Evolutionary conservation across 2,329 filamentous ascomycete genomes (phyloP).

Genomic region (Boeremia lycopersici): DNA sequence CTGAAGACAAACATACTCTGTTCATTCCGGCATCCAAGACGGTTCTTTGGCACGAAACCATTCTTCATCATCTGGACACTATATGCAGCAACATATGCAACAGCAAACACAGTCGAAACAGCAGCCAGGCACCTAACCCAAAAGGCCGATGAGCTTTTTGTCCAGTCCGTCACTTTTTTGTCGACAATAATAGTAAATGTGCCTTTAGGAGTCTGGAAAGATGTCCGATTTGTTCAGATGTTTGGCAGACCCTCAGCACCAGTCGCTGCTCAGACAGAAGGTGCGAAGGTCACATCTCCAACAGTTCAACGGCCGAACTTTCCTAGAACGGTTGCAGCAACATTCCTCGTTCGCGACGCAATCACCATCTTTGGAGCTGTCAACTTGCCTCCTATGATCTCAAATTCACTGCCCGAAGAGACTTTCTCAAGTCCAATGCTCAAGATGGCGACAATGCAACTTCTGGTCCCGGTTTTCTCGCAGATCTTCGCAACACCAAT

Average conservation of each 20-base stretch:
- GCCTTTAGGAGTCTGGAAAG: conserved; percentile 36
- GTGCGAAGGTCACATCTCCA: not conserved
- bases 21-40: conserved; percentile 28
- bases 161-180: conserved; percentile 31
- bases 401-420: conserved; percentile 23
- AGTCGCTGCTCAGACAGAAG: conserved; percentile 1
- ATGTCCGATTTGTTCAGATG: conserved; percentile 37
- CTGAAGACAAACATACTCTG: conserved; percentile 27
- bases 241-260: conserved; percentile 22
- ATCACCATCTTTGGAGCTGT: conserved; percentile 41
- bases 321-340: conserved; percentile 24
- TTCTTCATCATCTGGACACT: conserved; percentile 39
- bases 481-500: conserved; percentile 37
- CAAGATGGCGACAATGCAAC: conserved; percentile 31
- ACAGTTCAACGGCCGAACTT: conserved; percentile 15
- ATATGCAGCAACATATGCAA: conserved; percentile 37
- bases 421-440: conserved; percentile 23
- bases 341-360: conserved; percentile 38
- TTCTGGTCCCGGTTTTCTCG: conserved; percentile 36
- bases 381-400: conserved; percentile 34
- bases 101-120: conserved; percentile 34
- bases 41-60: conserved; percentile 34
- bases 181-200: conserved; percentile 37
- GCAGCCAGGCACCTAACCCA: conserved; percentile 17
- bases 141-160: conserved; percentile 19